A percentile compares a stretch with the other conserved stretches of the same genome.
Conservation (phyloP, 1,139 yeast species). For the Debaryomyces singareniensis region DNA sequence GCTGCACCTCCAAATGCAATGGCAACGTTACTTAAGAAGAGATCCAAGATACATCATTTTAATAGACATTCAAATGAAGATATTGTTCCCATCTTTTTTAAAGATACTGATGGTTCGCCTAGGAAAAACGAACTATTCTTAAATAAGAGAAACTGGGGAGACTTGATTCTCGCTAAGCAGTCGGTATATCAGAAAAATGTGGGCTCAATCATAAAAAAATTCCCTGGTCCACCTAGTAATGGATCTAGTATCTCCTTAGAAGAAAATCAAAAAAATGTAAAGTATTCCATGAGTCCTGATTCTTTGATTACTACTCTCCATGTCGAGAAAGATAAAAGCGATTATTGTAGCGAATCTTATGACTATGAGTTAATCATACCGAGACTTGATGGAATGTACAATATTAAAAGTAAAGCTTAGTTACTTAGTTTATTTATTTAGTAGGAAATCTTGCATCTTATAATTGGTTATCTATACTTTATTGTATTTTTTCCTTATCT, state of each 20-base stretch:
- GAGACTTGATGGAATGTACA: slow-evolving; percentile 32
- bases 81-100: slow-evolving; percentile 61
- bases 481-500: too few species aligned
- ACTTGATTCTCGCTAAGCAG: slow-evolving; percentile 34
- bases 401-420: slow-evolving; percentile 31
- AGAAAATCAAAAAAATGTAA: slow-evolving; percentile 17
- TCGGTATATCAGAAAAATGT: slow-evolving; percentile 20
- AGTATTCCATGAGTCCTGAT: slow-evolving; percentile 50
- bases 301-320: slow-evolving; percentile 66
- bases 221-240: slow-evolving; percentile 23
- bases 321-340: slow-evolving; percentile 58
- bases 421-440: slow-evolving; percentile 15
- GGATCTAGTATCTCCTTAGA: slow-evolving; percentile 4
- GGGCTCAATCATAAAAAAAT: slow-evolving; percentile 13
- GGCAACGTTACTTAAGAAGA: slow-evolving; percentile 60
- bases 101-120: slow-evolving; percentile 52
- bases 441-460: too few species aligned
- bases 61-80: slow-evolving; percentile 69
- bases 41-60: slow-evolving; percentile 66
- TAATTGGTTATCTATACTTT: too few species aligned
- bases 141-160: slow-evolving; percentile 77
- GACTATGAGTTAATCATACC: slow-evolving; percentile 73
- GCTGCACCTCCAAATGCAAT: slow-evolving; percentile 89
- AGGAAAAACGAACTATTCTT: slow-evolving; percentile 57
- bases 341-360: slow-evolving; percentile 48